Conservation (phyloP, 192 early-diverging fungal genomes). For the Lunasporangiospora selenospora region DNA sequence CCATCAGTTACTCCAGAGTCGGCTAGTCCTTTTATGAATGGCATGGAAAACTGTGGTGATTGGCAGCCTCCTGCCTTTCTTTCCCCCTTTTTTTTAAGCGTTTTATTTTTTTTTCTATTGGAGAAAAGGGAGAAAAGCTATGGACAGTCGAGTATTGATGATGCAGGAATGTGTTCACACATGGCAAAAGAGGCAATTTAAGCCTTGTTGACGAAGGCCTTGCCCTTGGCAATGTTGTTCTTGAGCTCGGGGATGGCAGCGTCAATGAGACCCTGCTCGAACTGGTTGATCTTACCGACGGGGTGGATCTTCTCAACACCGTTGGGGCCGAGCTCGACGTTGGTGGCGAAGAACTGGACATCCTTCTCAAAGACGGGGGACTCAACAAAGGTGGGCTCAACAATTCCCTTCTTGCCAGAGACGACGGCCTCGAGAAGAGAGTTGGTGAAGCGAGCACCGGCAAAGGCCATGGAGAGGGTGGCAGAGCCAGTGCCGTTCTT, state of each 20-base stretch:
- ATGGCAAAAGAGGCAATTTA: neutral
- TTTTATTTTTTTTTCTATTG: slow-evolving; percentile 18
- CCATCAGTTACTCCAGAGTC: too few species aligned
- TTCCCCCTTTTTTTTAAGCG: too few species aligned
- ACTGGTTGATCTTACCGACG: slow-evolving; percentile 72
- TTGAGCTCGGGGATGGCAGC: slow-evolving; percentile 85
- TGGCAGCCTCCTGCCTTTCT: too few species aligned
- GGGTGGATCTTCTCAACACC: slow-evolving; percentile 91
- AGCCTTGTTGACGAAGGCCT: slow-evolving; percentile 70
- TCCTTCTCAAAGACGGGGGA: slow-evolving; percentile 64
- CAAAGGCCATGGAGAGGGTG: slow-evolving; percentile 88
- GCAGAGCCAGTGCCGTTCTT: slow-evolving; percentile 94
- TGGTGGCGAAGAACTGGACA: slow-evolving; percentile 76
- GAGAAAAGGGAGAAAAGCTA: slow-evolving; percentile 3
- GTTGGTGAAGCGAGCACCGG: slow-evolving; percentile 86
- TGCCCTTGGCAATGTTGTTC: slow-evolving; percentile 90
- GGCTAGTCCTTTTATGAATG: too few species aligned
- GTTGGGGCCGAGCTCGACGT: slow-evolving; percentile 72
- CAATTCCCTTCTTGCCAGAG: slow-evolving; percentile 70
- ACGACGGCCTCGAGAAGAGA: slow-evolving; percentile 83
- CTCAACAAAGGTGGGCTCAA: slow-evolving; percentile 89
- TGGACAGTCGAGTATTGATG: slow-evolving; percentile 23
- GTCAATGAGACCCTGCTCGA: slow-evolving; percentile 82
- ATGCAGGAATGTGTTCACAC: neutral
- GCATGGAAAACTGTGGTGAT: too few species aligned